Evolutionary conservation across 2,329 filamentous ascomycete species (phyloP).

Genomic region (Didymella sp.): DNA sequence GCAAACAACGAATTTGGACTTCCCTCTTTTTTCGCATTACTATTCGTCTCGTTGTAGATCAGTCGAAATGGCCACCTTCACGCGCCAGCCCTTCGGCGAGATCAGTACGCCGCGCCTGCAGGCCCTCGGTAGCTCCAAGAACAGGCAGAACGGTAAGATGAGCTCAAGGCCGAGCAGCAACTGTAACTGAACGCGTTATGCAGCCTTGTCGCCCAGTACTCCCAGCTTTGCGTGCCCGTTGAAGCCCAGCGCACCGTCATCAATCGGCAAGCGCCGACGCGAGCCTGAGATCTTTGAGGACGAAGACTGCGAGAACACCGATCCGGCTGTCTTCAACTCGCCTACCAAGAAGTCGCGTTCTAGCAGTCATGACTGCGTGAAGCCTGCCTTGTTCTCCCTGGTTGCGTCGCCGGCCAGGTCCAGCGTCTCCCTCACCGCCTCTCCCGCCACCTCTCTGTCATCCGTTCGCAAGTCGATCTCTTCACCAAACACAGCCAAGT

Average conservation of each 20-base stretch:
- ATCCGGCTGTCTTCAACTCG: constrained; percentile 59
- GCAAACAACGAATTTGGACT: not conserved
- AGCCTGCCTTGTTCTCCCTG: constrained; percentile 53
- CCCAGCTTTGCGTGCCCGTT: constrained; percentile 42
- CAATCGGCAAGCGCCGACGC: constrained; percentile 55
- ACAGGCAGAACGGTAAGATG: constrained; percentile 68
- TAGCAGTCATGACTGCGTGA: constrained; percentile 44
- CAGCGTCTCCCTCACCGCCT: constrained; percentile 34
- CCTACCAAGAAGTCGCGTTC: constrained; percentile 62
- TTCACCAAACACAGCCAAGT: constrained; percentile 52
- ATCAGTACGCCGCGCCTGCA: constrained; percentile 74
- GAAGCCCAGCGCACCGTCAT: constrained; percentile 38
- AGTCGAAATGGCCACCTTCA: constrained; percentile 51
- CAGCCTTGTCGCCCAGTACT: constrained; percentile 38
- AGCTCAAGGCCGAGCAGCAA: not conserved
- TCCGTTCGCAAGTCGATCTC: constrained; percentile 51
- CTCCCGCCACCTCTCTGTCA: constrained; percentile 32
- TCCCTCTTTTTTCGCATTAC: not conserved
- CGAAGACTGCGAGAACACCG: constrained; percentile 65
- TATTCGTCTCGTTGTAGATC: constrained; percentile 3
- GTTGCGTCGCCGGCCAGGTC: constrained; percentile 37
- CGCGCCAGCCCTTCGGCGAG: constrained; percentile 77
- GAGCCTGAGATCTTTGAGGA: constrained; percentile 54
- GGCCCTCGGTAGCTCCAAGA: constrained; percentile 76
- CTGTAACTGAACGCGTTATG: constrained; percentile 30